Evolutionary conservation across 805 yeast genomes (phyloP).

Genomic region (Wickerhamomyces xylosicus): DNA sequence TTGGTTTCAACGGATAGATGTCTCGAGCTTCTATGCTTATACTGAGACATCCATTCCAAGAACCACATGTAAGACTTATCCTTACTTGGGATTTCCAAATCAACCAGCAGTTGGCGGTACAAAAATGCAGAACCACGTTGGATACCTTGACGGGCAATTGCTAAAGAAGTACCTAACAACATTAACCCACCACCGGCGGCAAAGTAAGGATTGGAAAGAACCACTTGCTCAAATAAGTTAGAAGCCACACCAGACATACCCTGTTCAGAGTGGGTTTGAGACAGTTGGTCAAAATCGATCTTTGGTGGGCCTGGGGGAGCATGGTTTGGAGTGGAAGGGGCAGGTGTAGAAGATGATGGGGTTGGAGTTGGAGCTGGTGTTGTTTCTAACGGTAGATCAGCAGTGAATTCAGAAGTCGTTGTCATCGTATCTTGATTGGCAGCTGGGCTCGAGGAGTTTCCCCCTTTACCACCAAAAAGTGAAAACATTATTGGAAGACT

Average conservation of each 20-base stretch:
- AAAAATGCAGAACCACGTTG: conserved; percentile 53
- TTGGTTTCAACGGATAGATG: conserved; percentile 87
- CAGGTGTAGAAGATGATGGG: conserved; percentile 2
- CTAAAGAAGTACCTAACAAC: conserved; percentile 87
- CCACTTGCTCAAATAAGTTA: conserved; percentile 37
- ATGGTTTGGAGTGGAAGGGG: conserved; percentile 1
- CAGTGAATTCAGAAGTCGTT: too few relatives aligned
- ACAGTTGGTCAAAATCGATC: conserved; percentile 14
- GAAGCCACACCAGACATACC: conserved; percentile 23
- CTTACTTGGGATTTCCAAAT: conserved; percentile 84
- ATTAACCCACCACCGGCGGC: conserved; percentile 98
- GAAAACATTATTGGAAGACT: too few relatives aligned
- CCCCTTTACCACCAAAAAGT: too few relatives aligned
- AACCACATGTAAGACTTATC: conserved; percentile 95
- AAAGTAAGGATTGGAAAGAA: conserved; percentile 81
- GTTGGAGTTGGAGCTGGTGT: conserved; percentile 1
- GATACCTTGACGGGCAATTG: conserved; percentile 63
- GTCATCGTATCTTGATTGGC: too few relatives aligned
- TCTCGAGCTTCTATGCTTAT: conserved; percentile 65
- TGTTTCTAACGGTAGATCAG: too few relatives aligned
- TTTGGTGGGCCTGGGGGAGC: conserved; percentile 10
- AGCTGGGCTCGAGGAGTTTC: too few relatives aligned
- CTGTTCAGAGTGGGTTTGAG: conserved; percentile 8
- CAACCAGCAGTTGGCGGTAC: conserved; percentile 79
- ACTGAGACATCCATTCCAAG: conserved; percentile 88